Base-by-base conservation (phyloP, 805 yeast genomes). In the Teunomyces panamensis region DNA sequence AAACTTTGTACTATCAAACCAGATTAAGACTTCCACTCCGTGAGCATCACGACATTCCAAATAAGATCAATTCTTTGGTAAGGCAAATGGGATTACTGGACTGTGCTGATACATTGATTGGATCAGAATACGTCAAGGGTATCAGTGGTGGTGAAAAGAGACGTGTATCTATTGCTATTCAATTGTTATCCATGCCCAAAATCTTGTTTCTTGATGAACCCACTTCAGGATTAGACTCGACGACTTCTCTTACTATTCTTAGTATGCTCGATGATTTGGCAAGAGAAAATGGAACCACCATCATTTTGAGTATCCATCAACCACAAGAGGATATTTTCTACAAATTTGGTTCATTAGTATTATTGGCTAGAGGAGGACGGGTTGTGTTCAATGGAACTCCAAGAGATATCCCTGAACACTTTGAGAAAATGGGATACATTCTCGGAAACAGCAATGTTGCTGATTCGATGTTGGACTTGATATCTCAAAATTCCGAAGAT, bases 401-500 rank as follows among this genome's bases (percentile, higher is more conserved):
- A 3, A 9, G 3, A 9, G 24, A 30, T 2, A 39, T 58, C 9
- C 48, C 48, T 29, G 8, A 11, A 3, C 53, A 62, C 45, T 54
- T 61, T 28, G 29, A 30, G 4, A 10, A 26, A 4, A 39, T 50
- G 16, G 56, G 56, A 5, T 49, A 49, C 39, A 29, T 47, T 16
- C 49, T 58, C 14, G 58, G 58, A 3, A 45, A 39, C 1, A 42
- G 43, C 13, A 60, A 55, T 39, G 44, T 55, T 11, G 62, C 64
- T 3, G 63, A 62, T 42, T 53, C 48, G 32, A 49, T 56, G 29
- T 51, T 62, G 44, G 66, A 62, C 33, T 43, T 52, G 30, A 77
- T 88, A 1, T 84, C 94, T 0, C 73, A 55, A 43, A 60, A 63
- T 2, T 39, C 57, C 6, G 59, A 57, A 14, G 75, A 71, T 43